A percentile compares a stretch with the other conserved stretches of the same genome.
phyloP scores from a whole-genome alignment of 2,329 filamentous ascomycete species.

The Pseudofabraea citricarpa region DNA sequence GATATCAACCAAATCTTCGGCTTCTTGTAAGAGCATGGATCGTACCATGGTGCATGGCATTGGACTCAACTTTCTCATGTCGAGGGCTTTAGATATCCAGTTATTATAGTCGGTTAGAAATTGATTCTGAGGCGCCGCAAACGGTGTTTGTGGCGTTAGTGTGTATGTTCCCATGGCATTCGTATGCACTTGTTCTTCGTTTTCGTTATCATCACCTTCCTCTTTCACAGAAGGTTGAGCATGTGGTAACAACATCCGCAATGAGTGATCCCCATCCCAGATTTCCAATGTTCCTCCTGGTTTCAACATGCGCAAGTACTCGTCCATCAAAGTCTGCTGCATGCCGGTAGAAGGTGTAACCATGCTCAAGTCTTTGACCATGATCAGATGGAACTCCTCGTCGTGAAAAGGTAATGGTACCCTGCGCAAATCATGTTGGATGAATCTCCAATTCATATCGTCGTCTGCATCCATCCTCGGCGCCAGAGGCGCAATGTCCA shows the following conservation, averaged over 20 bases:
- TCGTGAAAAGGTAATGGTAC: conserved; percentile 73
- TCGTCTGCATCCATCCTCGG: conserved; percentile 56
- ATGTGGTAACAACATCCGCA: conserved; percentile 79
- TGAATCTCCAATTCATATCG: conserved; percentile 82
- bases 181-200: conserved; percentile 59
- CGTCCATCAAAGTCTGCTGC: conserved; percentile 55
- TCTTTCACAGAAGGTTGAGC: conserved; percentile 42
- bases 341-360: conserved; percentile 52
- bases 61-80: conserved; percentile 62
- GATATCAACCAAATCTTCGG: conserved; percentile 64
- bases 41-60: conserved; percentile 76
- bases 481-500: conserved; percentile 75
- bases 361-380: conserved; percentile 79
- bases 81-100: conserved; percentile 75
- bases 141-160: conserved; percentile 76
- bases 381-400: conserved; percentile 80
- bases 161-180: conserved; percentile 73
- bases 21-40: conserved; percentile 75
- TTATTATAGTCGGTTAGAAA: conserved; percentile 79
- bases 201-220: conserved; percentile 36
- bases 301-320: conserved; percentile 71
- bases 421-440: conserved; percentile 79
- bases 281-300: conserved; percentile 78
- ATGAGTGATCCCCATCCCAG: conserved; percentile 83
- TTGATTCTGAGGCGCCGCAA: conserved; percentile 74